Percentiles rank a stretch among this genome's conserved stretches.
Evolutionary conservation across 495 filamentous ascomycete species (phyloP).

Genomic region (Tuber brumale): DNA sequence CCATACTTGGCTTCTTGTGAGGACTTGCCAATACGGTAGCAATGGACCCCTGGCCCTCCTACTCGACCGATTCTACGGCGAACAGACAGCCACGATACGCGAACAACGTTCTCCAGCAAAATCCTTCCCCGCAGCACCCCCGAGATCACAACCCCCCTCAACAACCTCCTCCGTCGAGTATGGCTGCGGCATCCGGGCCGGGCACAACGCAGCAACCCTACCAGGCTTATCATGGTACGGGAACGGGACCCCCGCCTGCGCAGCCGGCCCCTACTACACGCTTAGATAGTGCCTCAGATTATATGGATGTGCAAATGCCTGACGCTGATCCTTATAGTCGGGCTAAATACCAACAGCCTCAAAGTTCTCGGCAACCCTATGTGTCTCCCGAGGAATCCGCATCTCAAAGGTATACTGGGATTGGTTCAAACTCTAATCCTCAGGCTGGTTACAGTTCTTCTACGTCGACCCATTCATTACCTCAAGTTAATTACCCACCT

Average conservation of each 20-base stretch:
- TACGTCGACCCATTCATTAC: slow-evolving; percentile 39
- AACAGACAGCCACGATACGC: slow-evolving; percentile 36
- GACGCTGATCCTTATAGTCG: slow-evolving; percentile 69
- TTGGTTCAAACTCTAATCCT: slow-evolving; percentile 66
- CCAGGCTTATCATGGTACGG: slow-evolving; percentile 40
- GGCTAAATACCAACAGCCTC: slow-evolving; percentile 52
- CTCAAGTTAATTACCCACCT: slow-evolving; percentile 26
- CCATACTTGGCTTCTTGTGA: not conserved
- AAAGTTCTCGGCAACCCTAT: slow-evolving; percentile 37
- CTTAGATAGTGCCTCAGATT: slow-evolving; percentile 48
- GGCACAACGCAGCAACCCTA: slow-evolving; percentile 35
- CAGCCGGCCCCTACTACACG: slow-evolving; percentile 49
- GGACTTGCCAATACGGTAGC: not conserved
- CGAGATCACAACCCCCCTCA: slow-evolving; percentile 33
- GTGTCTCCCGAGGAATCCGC: slow-evolving; percentile 60
- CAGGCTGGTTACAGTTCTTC: slow-evolving; percentile 53
- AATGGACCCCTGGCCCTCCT: slow-evolving; percentile 36
- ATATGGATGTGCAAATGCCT: slow-evolving; percentile 67
- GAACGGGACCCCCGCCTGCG: slow-evolving; percentile 51
- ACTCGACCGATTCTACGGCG: slow-evolving; percentile 32
- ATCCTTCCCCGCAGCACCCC: slow-evolving; percentile 30
- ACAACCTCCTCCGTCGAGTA: slow-evolving; percentile 21
- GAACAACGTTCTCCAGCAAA: slow-evolving; percentile 36
- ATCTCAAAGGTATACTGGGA: slow-evolving; percentile 88
- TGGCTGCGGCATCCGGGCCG: slow-evolving; percentile 21